Conservation (phyloP, 495 filamentous ascomycete species). For the Penicillium bialowiezense region DNA sequence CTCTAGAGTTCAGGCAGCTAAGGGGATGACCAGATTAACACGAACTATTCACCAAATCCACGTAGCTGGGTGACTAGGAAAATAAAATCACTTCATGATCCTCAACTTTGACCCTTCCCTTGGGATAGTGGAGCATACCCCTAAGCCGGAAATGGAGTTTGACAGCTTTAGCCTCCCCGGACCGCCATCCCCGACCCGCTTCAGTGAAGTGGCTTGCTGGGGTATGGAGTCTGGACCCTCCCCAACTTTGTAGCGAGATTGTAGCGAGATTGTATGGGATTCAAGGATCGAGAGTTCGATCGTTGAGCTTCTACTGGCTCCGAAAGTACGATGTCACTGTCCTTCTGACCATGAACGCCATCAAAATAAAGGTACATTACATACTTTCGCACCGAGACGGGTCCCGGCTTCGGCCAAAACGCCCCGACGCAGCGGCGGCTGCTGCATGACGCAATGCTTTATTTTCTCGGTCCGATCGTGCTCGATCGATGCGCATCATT, state of each 20-base stretch:
- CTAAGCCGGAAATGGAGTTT: conserved; percentile 10
- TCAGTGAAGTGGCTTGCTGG: conserved; percentile 3
- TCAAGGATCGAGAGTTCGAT: not conserved
- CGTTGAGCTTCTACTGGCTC: not conserved
- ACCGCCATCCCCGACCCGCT: conserved; percentile 25
- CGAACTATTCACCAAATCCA: not conserved
- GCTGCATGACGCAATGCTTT: conserved; percentile 12
- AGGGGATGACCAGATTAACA: not conserved
- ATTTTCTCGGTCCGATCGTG: conserved; percentile 11
- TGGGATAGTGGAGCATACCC: conserved; percentile 1
- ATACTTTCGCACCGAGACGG: not conserved
- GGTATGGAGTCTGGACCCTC: conserved; percentile 8
- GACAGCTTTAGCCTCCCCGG: conserved; percentile 29
- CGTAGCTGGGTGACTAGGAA: not conserved
- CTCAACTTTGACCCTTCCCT: conserved; percentile 19
- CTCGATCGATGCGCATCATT: conserved; percentile 22
- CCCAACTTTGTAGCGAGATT: not conserved
- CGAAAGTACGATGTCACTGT: conserved; percentile 7
- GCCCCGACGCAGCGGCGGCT: not conserved
- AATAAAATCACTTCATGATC: conserved; percentile 11
- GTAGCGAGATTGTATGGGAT: conserved; percentile 2
- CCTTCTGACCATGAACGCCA: conserved; percentile 11
- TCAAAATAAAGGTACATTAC: not conserved
- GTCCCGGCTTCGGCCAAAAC: conserved; percentile 1
- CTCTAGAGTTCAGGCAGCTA: not conserved